phyloP scores from a whole-genome alignment of 1,139 yeast genomes.

The Eremothecium cymbalariae region DNA sequence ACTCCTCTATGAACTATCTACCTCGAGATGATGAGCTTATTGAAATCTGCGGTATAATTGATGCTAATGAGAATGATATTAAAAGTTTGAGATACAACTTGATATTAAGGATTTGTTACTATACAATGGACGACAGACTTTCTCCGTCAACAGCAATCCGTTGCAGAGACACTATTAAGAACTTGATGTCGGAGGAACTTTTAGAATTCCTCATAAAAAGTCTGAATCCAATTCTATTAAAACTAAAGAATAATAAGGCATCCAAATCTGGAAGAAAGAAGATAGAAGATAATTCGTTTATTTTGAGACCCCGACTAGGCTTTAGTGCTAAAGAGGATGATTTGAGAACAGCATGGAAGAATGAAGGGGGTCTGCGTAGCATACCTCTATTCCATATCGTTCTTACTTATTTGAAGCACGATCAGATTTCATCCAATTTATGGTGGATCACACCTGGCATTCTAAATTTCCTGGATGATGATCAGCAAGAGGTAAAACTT shows the following conservation, averaged over 20 bases:
- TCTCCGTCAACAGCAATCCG: constrained; percentile 35
- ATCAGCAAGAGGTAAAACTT: constrained; percentile 20
- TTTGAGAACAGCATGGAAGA: constrained; percentile 18
- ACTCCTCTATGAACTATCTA: background rate
- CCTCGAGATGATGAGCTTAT: constrained; percentile 2
- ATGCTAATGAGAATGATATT: constrained; percentile 37
- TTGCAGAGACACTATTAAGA: constrained; percentile 1
- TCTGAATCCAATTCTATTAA: constrained; percentile 9
- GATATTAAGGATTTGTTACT: constrained; percentile 67
- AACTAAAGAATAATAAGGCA: constrained; percentile 4
- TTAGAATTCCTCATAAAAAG: constrained; percentile 5
- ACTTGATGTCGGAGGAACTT: constrained; percentile 1
- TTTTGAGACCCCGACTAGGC: constrained; percentile 16
- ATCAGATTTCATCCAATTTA: constrained; percentile 23
- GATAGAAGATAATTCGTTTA: background rate
- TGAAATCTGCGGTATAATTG: constrained; percentile 42
- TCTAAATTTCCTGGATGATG: constrained; percentile 28
- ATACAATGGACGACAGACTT: constrained; percentile 63
- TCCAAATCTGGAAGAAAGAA: constrained; percentile 9
- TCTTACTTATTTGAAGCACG: constrained; percentile 14
- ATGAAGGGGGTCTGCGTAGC: constrained; percentile 22
- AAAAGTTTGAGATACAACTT: constrained; percentile 49
- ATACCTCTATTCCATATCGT: constrained; percentile 23
- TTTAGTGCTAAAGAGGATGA: constrained; percentile 18
- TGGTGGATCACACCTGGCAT: constrained; percentile 32